Conservation (phyloP, 2,329 filamentous ascomycete genomes). For the Monosporascus sp. region DNA sequence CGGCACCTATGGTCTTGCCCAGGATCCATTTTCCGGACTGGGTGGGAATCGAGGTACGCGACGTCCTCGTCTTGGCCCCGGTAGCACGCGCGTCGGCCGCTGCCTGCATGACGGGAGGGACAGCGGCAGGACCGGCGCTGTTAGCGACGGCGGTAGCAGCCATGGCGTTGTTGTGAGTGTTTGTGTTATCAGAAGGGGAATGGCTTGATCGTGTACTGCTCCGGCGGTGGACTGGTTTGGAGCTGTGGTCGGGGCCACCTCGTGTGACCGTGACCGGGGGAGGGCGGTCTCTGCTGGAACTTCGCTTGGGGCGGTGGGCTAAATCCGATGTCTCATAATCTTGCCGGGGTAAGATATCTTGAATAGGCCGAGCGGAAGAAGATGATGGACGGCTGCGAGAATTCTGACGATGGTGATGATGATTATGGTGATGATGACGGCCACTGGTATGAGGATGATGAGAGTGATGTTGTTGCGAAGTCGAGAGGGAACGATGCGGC, state of each 20-base stretch:
- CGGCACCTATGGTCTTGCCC: slow-evolving; percentile 93
- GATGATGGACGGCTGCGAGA: slow-evolving; percentile 31
- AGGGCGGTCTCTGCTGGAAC: slow-evolving; percentile 58
- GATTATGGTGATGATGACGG: slow-evolving; percentile 25
- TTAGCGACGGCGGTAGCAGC: slow-evolving; percentile 44
- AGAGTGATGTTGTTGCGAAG: slow-evolving; percentile 21
- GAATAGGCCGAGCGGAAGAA: slow-evolving; percentile 37
- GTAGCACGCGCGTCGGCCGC: slow-evolving; percentile 42
- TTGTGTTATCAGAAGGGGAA: slow-evolving; percentile 6
- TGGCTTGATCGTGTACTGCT: slow-evolving; percentile 45
- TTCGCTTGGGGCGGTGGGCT: slow-evolving; percentile 58
- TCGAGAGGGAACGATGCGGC: slow-evolving; percentile 11
- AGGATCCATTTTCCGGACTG: slow-evolving; percentile 90
- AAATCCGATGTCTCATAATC: slow-evolving; percentile 71
- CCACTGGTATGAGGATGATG: slow-evolving; percentile 25
- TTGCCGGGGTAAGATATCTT: slow-evolving; percentile 49
- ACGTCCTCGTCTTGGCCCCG: slow-evolving; percentile 47
- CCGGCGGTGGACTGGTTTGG: slow-evolving; percentile 42
- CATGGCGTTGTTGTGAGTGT: slow-evolving; percentile 36
- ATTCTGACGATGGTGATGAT: slow-evolving; percentile 27
- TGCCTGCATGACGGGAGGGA: slow-evolving; percentile 41
- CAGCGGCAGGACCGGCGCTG: slow-evolving; percentile 48
- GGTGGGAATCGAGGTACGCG: slow-evolving; percentile 80
- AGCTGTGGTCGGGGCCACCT: slow-evolving; percentile 43
- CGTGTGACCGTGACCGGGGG: slow-evolving; percentile 34